Conservation (phyloP, 1,284 basidiomycete genomes). For the Moniliophthora roreri region DNA sequence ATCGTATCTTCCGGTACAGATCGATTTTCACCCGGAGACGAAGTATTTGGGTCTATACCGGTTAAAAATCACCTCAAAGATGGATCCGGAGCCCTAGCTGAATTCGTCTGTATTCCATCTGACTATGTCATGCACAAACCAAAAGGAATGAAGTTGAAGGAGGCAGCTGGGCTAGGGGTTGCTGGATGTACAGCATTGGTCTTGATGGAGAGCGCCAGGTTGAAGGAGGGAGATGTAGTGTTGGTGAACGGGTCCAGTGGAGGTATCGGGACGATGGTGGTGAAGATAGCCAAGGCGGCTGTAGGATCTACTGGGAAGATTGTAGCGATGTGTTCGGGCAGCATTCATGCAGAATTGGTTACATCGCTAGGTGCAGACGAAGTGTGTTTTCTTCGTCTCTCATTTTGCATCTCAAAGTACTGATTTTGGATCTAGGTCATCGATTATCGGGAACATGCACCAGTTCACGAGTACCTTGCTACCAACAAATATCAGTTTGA, state of each 20-base stretch:
- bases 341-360: not conserved
- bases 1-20: too few relatives aligned
- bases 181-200: not conserved
- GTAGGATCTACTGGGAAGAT: not conserved
- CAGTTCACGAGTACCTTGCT: not conserved
- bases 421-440: not conserved
- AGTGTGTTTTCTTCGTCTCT: too few relatives aligned
- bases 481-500: not conserved
- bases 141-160: not conserved
- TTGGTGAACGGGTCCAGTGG: slow-evolving; percentile 1
- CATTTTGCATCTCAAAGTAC: too few relatives aligned
- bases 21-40: too few relatives aligned
- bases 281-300: not conserved
- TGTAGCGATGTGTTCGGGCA: not conserved
- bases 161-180: not conserved
- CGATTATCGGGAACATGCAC: not conserved
- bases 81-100: not conserved
- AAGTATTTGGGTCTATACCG: too few relatives aligned
- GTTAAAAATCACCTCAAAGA: not conserved
- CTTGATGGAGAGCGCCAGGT: not conserved
- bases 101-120: not conserved
- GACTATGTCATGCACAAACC: not conserved
- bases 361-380: too few relatives aligned
- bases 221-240: slow-evolving; percentile 3
- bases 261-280: not conserved